phyloP scores from a whole-genome alignment of 306 rosid species.

The Ormosia semicastrata region DNA sequence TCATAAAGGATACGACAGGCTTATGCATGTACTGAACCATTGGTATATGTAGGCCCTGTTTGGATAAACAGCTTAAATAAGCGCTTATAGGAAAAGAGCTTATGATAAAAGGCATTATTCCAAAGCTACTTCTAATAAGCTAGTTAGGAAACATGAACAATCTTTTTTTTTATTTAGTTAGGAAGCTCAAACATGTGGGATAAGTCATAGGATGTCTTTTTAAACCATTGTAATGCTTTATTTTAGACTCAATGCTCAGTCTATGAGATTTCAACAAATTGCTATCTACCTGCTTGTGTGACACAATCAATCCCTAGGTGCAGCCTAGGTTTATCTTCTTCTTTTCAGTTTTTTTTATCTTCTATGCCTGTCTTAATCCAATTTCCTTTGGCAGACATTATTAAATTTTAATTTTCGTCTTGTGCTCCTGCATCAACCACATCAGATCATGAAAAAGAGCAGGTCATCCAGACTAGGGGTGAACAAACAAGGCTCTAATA shows the following conservation, averaged over 20 bases:
- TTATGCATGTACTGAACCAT: background rate
- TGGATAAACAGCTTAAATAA: background rate
- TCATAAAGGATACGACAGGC: background rate
- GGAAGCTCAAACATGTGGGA: background rate
- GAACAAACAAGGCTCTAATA: conserved; percentile 3
- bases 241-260: background rate
- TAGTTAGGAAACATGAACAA: background rate
- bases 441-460: background rate
- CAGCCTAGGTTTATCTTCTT: background rate
- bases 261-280: background rate
- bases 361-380: background rate
- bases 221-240: background rate
- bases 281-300: background rate
- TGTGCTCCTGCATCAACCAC: conserved; percentile 1
- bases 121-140: background rate
- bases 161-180: background rate
- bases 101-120: background rate
- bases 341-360: background rate
- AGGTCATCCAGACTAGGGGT: background rate
- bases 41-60: background rate
- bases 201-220: background rate
- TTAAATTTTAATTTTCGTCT: background rate
- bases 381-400: background rate
- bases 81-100: background rate
- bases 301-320: background rate